Conservation (phyloP, 352 stramenopile species). For the Globisporangium orthogonon region DNA sequence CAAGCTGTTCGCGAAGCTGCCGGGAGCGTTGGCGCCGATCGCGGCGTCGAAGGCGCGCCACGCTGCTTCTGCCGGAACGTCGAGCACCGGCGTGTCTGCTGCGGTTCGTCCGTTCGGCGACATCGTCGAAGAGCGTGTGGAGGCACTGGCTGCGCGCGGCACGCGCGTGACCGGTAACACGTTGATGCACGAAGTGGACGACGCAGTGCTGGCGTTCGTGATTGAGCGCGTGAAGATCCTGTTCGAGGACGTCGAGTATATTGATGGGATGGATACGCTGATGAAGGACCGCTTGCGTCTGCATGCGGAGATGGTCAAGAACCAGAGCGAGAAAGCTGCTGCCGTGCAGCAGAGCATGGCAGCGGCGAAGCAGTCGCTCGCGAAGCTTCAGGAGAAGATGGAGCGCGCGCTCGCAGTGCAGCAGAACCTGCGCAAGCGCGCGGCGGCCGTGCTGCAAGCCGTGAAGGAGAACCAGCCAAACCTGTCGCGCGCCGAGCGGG, state of each 20-base stretch:
- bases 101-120: slow-evolving; percentile 43
- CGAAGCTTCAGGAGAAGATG: slow-evolving; percentile 46
- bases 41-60: slow-evolving; percentile 25
- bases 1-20: slow-evolving; percentile 32
- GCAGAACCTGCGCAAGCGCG: slow-evolving; percentile 69
- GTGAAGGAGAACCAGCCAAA: slow-evolving; percentile 80
- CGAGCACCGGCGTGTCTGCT: slow-evolving; percentile 12
- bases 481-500: slow-evolving; percentile 63
- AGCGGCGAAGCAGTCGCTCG: slow-evolving; percentile 26
- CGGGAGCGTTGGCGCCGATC: slow-evolving; percentile 46
- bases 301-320: slow-evolving; percentile 54
- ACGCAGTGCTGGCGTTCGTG: slow-evolving; percentile 66
- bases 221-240: slow-evolving; percentile 46
- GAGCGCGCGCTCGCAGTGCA: slow-evolving; percentile 56
- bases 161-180: slow-evolving; percentile 65
- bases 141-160: slow-evolving; percentile 37
- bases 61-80: background rate
- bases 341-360: slow-evolving; percentile 30
- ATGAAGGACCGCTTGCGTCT: slow-evolving; percentile 52
- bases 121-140: slow-evolving; percentile 59
- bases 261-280: slow-evolving; percentile 64
- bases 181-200: slow-evolving; percentile 53
- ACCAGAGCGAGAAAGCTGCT: slow-evolving; percentile 36
- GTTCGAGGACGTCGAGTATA: slow-evolving; percentile 64
- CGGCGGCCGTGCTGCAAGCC: slow-evolving; percentile 65